Base-by-base conservation (phyloP, 2,329 filamentous ascomycete genomes). In the Claviceps maximensis region DNA sequence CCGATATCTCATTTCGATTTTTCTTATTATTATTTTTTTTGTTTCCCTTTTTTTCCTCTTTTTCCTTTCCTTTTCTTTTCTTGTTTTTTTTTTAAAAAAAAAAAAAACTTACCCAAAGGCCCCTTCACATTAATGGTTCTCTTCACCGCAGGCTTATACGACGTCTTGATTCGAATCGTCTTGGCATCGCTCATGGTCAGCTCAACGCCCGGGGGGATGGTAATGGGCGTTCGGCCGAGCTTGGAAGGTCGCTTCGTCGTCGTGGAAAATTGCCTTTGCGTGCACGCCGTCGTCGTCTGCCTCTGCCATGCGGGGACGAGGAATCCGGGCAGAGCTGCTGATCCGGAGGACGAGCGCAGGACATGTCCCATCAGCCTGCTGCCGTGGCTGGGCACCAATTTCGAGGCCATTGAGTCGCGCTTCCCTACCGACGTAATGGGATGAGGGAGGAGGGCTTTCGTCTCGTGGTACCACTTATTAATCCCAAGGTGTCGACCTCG, bases 151-250 rank as follows among this genome's bases (percentile, higher is more conserved):
- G 75, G 74, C 59, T 81, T 74, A 57, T 81, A 83, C 41, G 79
- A 78, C 42, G 79, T 82, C 52, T 73, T 71, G 56, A 79, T 75
- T 58, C 69, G 74, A 63, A 73, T 72, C 31, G 74, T 62, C 51
- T 67, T 70, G 4, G 83, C 79, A 55, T 89, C 78, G 56, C 86
- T 78, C 54, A 90, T 71, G 12, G 80, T 72, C 44, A 98, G 75
- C 50, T 85, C 85, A 54, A 98, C 93, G 57, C 88, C 87, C 0
- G 87, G 84, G 1, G 91, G 91, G 33, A 95, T 76, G 52, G 87
- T 83, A 51, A 95, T 79, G 25, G 87, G 80, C 55, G 86, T 86
- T 61, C 82, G 79, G 61, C 93, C 93, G 57, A 98, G 85, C 75
- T 96, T 93, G 46, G 91, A 96, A 54, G 75, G 71, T 60, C 77